A percentile compares a stretch with the other conserved stretches of the same genome.
Evolutionary conservation across 495 filamentous ascomycete genomes (phyloP).

Genomic region (Clohesyomyces aquaticus): DNA sequence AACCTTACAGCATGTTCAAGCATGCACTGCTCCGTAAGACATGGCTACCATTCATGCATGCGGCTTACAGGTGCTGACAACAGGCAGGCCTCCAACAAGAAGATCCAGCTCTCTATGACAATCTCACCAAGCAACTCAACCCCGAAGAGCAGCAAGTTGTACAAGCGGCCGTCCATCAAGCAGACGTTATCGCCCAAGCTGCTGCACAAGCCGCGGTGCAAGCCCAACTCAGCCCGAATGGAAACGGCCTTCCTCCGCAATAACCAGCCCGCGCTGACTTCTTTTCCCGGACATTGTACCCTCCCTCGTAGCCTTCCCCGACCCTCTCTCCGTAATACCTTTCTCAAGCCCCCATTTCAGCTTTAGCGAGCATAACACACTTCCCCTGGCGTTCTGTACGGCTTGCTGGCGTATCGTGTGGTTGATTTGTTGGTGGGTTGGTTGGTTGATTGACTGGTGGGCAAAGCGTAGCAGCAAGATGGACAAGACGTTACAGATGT

Average conservation of each 20-base stretch:
- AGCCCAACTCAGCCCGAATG: constrained; percentile 1
- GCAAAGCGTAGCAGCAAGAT: not conserved
- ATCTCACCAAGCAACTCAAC: constrained; percentile 74
- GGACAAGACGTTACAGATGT: constrained; percentile 1
- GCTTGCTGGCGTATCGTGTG: not conserved
- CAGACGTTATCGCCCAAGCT: constrained; percentile 61
- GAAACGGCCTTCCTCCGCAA: not conserved
- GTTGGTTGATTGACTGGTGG: not conserved
- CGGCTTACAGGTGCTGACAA: constrained; percentile 31
- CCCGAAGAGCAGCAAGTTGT: constrained; percentile 81
- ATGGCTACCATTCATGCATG: not conserved
- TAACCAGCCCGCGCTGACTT: not conserved
- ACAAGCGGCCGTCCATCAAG: constrained; percentile 77
- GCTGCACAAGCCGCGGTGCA: constrained; percentile 26
- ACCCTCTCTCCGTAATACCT: not conserved
- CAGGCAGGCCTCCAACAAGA: constrained; percentile 78
- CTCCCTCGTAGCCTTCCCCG: not conserved
- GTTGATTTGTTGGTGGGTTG: not conserved
- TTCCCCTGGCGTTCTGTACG: not conserved
- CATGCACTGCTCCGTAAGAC: constrained; percentile 75
- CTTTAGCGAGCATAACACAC: not conserved
- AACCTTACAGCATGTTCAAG: constrained; percentile 89
- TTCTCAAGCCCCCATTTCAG: not conserved
- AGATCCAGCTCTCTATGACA: constrained; percentile 86
- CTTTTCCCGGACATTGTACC: not conserved